phyloP scores from a whole-genome alignment of 1,139 yeast species.

The Entelexis sorbosivorans region DNA sequence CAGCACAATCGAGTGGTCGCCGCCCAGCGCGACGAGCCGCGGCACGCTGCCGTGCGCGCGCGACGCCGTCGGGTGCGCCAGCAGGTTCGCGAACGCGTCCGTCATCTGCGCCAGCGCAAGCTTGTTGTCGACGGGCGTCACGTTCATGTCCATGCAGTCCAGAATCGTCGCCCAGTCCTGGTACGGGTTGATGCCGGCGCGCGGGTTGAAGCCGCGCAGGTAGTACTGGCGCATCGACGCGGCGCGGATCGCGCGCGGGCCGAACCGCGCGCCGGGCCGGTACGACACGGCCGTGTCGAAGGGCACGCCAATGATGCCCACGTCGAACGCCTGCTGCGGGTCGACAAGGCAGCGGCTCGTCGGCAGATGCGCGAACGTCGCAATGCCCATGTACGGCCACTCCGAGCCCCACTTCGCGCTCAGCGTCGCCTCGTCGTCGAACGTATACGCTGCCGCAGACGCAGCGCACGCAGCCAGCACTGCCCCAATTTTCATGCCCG shows the following conservation, averaged over 20 bases:
- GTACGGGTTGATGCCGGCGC: constrained; percentile 60
- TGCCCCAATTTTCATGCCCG: neutral
- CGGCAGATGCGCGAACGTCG: constrained; percentile 64
- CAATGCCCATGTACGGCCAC: constrained; percentile 40
- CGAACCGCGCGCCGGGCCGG: constrained; percentile 69
- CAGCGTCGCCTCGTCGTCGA: constrained; percentile 13
- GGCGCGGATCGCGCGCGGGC: constrained; percentile 62
- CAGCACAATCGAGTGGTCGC: constrained; percentile 63
- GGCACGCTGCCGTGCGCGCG: constrained; percentile 32
- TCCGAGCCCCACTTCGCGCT: constrained; percentile 25
- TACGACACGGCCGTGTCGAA: constrained; percentile 68
- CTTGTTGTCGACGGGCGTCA: constrained; percentile 63
- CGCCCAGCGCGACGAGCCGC: constrained; percentile 58
- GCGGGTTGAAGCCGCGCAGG: constrained; percentile 54
- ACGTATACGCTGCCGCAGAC: constrained; percentile 1
- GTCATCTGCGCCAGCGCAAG: constrained; percentile 65
- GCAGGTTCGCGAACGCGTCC: constrained; percentile 48
- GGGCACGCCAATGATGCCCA: constrained; percentile 65
- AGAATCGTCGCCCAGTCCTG: constrained; percentile 53
- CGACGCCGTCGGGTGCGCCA: constrained; percentile 29
- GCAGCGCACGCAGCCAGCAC: neutral
- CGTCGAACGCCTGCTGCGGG: constrained; percentile 42
- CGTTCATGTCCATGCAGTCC: constrained; percentile 77
- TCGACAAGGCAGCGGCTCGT: constrained; percentile 46
- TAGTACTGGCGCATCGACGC: constrained; percentile 65